These are phyloP conservation scores for Dactylis glomerata DNA, from an alignment of 176 grass and related monocot genomes.

Conservation along the genomic window DNA sequence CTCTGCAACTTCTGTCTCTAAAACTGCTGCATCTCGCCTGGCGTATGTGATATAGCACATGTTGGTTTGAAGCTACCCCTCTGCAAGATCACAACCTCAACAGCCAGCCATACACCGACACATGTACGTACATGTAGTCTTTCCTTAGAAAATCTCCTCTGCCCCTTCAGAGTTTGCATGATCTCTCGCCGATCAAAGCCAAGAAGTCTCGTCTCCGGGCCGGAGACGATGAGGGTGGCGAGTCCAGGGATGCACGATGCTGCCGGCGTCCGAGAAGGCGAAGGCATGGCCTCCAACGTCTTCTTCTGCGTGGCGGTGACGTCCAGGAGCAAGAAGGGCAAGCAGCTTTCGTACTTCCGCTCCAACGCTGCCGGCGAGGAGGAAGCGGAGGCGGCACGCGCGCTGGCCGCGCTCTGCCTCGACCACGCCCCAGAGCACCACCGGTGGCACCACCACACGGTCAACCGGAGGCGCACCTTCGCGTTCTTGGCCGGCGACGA, in stretches of 20 bases:
- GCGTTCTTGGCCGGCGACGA: conserved; percentile 51
- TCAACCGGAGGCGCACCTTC: conserved; percentile 44
- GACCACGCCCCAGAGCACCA: conserved; percentile 57
- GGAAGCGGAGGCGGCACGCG: conserved; percentile 33
- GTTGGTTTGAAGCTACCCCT: conserved; percentile 1
- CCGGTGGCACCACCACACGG: conserved; percentile 77
- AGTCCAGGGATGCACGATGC: not conserved
- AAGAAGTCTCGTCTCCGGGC: not conserved
- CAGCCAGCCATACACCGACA: not conserved
- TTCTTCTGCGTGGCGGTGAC: conserved; percentile 51
- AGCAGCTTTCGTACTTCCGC: conserved; percentile 34
- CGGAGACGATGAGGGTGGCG: conserved; percentile 2
- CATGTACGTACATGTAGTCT: not conserved
- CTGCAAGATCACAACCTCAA: not conserved
- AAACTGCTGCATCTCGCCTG: not conserved
- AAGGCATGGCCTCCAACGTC: not conserved
- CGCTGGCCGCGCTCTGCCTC: conserved; percentile 51
- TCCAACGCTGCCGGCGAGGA: conserved; percentile 36
- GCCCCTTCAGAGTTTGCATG: not conserved
- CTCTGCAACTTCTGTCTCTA: conserved; percentile 2
- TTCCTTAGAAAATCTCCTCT: not conserved
- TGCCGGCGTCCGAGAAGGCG: not conserved
- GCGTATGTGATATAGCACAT: conserved; percentile 1
- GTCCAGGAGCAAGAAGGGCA: conserved; percentile 28
- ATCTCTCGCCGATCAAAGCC: conserved; percentile 7